Evolutionary conservation across 768 basidiomycete genomes (phyloP).

Genomic region (Amanita exitialis): DNA sequence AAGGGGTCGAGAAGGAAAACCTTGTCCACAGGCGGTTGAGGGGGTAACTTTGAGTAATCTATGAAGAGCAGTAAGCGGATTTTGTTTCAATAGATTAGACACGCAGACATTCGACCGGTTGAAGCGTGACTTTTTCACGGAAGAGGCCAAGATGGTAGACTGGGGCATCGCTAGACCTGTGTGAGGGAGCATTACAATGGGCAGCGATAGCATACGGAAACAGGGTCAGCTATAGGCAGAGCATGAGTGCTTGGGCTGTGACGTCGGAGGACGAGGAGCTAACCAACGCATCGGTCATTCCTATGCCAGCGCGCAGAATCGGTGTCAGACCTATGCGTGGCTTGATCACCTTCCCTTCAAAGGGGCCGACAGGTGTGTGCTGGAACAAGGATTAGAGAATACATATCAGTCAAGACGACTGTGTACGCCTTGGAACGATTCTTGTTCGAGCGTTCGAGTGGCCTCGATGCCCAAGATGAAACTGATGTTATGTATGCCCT

Average conservation of each 20-base stretch:
- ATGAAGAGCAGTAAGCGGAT: background rate
- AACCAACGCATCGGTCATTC: slow-evolving; percentile 83
- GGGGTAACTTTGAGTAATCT: slow-evolving; percentile 91
- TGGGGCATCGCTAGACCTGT: slow-evolving; percentile 48
- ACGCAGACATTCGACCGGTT: slow-evolving; percentile 76
- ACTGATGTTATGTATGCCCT: slow-evolving; percentile 72
- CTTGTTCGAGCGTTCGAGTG: slow-evolving; percentile 54
- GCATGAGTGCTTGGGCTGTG: background rate
- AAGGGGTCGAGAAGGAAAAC: slow-evolving; percentile 89
- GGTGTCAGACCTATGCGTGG: slow-evolving; percentile 80
- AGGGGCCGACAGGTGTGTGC: slow-evolving; percentile 74
- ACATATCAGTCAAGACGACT: slow-evolving; percentile 12
- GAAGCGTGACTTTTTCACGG: slow-evolving; percentile 77
- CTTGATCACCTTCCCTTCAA: slow-evolving; percentile 68
- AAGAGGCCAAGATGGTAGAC: slow-evolving; percentile 90
- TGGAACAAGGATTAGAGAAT: slow-evolving; percentile 15
- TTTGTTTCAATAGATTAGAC: background rate
- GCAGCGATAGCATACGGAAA: slow-evolving; percentile 56
- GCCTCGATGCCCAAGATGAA: slow-evolving; percentile 80
- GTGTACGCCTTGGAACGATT: slow-evolving; percentile 50
- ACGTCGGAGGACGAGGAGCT: background rate
- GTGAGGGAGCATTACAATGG: background rate
- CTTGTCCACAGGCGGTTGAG: slow-evolving; percentile 62
- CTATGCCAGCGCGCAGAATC: slow-evolving; percentile 86
- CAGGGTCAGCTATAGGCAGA: slow-evolving; percentile 40